A percentile compares a stretch with the other conserved stretches of the same genome.
Evolutionary conservation across 176 grass and related monocot genomes (phyloP).

Genomic region (Coix lacrymajobi): DNA sequence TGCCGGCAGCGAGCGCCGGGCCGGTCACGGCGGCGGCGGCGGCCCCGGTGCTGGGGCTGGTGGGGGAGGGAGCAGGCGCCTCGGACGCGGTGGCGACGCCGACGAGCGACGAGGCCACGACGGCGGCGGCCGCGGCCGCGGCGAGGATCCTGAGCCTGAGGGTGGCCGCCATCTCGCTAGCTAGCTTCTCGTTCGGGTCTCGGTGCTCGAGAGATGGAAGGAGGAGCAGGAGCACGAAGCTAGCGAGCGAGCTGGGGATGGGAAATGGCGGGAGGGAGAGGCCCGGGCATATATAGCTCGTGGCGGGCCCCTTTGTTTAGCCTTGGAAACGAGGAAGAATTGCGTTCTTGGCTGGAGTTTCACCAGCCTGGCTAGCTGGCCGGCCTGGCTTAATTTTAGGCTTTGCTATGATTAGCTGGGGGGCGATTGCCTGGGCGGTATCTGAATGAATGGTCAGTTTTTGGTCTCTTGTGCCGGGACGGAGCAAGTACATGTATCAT

Average conservation of each 20-base stretch:
- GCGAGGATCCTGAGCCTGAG: conserved; percentile 50
- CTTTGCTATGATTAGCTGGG: conserved; percentile 29
- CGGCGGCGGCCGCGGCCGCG: not conserved
- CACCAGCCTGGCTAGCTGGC: conserved; percentile 16
- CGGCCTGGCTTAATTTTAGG: conserved; percentile 6
- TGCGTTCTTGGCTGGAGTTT: conserved; percentile 12
- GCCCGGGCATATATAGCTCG: not conserved
- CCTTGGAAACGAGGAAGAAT: not conserved
- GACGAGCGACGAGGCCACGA: conserved; percentile 24
- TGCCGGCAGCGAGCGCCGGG: conserved; percentile 7
- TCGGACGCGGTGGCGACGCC: conserved; percentile 16
- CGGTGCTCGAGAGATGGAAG: not conserved
- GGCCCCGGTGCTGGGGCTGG: not conserved
- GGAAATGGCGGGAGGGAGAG: not conserved
- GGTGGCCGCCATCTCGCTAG: conserved; percentile 35
- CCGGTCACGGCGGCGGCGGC: not conserved
- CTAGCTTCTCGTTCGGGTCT: conserved; percentile 11
- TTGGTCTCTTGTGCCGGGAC: not conserved
- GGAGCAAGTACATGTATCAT: not conserved
- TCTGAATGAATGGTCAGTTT: not conserved
- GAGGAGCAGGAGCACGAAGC: not conserved
- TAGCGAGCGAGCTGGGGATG: conserved; percentile 15
- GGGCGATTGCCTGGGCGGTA: not conserved
- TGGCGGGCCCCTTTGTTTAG: not conserved
- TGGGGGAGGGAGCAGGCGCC: conserved; percentile 19